Evolutionary conservation across 129 eudicot species (phyloP), one percentile per base, ranked within the genome.

Genomic region (Heracleum sosnowskyi): DNA sequence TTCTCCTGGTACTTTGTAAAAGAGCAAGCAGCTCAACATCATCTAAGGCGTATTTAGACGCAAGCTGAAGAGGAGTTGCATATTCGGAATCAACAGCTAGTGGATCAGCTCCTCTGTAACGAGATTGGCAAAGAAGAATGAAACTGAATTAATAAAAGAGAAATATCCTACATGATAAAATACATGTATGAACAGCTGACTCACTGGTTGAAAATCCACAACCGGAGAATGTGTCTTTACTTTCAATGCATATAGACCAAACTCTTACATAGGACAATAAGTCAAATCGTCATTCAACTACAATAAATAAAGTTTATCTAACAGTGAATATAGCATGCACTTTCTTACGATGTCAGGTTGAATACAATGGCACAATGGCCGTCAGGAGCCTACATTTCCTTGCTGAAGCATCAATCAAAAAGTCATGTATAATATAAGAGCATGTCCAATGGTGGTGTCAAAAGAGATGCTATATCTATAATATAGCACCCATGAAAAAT

Each of bases 41-140:
- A 73, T 90, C 91, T 26, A 88, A 68, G 39, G 84, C 82, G 76
- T 77, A 77, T 75, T 92, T 90, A 51, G 77, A 44, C 28, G 83
- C 75, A 68, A 90, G 89, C 84, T 90, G 89, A 35, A 79, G 69
- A n/a, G 97, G 91, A 26, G 91, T 88, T 83, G 82, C 88, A 53
- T 86, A 91, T 76, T 85, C 88, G 69, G 41, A 41, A 69, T 90
- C 96, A 29, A 77, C 75, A 73, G 88, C 93, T 77, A 85, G 86
- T 69, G 93, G 86, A 86, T 92, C 55, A 16, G 89, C 96, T 79
- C 97, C 96, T 88, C 97, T 90, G 89, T 72, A 12, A 44, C 47
- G 31, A 60, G 13, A 74, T n/a, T 55, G 5, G 40, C 28, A 39
- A 55, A 60, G 33, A 69, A 18, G 28, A 69, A 29, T 35, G 69